phyloP scores from a whole-genome alignment of 306 rosid species.

The Coriaria nepalensis region DNA sequence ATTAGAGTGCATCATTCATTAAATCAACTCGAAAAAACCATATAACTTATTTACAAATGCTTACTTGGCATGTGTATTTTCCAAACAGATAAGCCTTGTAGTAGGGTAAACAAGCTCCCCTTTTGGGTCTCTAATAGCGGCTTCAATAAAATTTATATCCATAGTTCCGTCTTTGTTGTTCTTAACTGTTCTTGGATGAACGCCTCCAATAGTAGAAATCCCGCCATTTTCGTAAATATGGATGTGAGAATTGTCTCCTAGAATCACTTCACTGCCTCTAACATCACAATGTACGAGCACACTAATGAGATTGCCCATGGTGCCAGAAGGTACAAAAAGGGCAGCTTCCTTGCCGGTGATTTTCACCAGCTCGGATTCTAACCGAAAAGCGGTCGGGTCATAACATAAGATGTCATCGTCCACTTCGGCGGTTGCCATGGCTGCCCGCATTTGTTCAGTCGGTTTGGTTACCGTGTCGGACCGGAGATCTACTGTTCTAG shows the following conservation, averaged over 20 bases:
- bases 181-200: constrained; percentile 57
- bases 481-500: constrained; percentile 63
- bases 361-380: constrained; percentile 69
- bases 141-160: constrained; percentile 58
- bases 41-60: background rate
- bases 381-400: constrained; percentile 60
- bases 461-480: constrained; percentile 93
- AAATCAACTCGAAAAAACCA: no score
- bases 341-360: constrained; percentile 76
- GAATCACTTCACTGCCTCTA: constrained; percentile 89
- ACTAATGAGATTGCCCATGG: constrained; percentile 88
- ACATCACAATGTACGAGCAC: constrained; percentile 77
- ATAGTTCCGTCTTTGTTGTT: constrained; percentile 81
- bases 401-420: constrained; percentile 52
- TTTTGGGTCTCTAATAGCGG: constrained; percentile 62
- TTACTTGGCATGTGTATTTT: constrained; percentile 87
- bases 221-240: constrained; percentile 84
- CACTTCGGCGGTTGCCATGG: constrained; percentile 61
- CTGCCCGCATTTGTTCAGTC: constrained; percentile 61
- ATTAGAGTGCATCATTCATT: background rate
- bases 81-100: constrained; percentile 85
- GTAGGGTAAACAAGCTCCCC: constrained; percentile 59
- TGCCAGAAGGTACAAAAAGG: constrained; percentile 85
- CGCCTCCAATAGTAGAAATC: constrained; percentile 81
- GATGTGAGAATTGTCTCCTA: constrained; percentile 70